phyloP scores from a whole-genome alignment of 2,329 filamentous ascomycete genomes.

The Exophiala mesophila region DNA sequence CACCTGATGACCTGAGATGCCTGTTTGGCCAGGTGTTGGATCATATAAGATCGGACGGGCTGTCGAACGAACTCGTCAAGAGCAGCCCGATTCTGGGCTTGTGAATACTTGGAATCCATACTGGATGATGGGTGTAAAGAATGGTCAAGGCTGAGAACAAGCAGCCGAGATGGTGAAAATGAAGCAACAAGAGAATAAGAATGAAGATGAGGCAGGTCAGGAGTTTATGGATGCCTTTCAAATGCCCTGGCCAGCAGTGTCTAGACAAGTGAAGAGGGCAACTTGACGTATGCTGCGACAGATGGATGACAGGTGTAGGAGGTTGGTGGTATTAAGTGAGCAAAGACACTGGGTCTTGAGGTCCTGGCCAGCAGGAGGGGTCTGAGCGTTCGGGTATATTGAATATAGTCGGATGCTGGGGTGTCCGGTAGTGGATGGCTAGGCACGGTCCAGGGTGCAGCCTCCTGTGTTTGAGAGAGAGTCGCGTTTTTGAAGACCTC shows the following conservation, averaged over 20 bases:
- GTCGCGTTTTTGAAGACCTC: slow-evolving; percentile 16
- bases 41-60: slow-evolving; percentile 46
- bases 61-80: slow-evolving; percentile 45
- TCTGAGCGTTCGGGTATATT: slow-evolving; percentile 18
- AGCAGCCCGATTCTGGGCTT: slow-evolving; percentile 38
- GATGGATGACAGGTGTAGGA: slow-evolving; percentile 15
- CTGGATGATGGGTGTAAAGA: slow-evolving; percentile 3
- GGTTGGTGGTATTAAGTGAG: slow-evolving; percentile 16
- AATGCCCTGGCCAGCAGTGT: slow-evolving; percentile 4
- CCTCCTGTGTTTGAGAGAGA: slow-evolving; percentile 24
- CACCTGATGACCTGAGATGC: slow-evolving; percentile 47
- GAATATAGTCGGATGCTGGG: slow-evolving; percentile 2
- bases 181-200: slow-evolving; percentile 7
- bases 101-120: slow-evolving; percentile 23
- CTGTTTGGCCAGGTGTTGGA: slow-evolving; percentile 43
- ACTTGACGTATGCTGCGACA: slow-evolving; percentile 17
- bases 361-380: slow-evolving; percentile 21
- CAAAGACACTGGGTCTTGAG: slow-evolving; percentile 15
- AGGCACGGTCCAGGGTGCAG: slow-evolving; percentile 21
- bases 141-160: background rate
- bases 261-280: slow-evolving; percentile 10
- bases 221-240: slow-evolving; percentile 14
- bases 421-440: slow-evolving; percentile 1
- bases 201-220: slow-evolving; percentile 13
- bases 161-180: slow-evolving; percentile 2